Percentiles rank a stretch among this genome's conserved stretches.
Conservation (phyloP, 176 grass and related monocot genomes). For the Poa pratensis region DNA sequence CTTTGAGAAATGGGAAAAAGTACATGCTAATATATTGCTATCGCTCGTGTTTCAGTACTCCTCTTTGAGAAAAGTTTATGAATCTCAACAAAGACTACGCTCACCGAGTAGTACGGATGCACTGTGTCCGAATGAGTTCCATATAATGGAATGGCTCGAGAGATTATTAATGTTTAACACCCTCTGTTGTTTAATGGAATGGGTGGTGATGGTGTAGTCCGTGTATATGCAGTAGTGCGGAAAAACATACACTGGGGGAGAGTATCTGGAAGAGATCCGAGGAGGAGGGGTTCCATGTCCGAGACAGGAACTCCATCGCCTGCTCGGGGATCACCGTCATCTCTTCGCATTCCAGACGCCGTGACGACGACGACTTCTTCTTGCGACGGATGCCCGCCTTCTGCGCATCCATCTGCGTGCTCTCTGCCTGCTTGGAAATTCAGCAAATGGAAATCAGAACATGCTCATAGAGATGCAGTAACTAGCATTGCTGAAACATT, state of each 20-base stretch:
- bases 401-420: constrained; percentile 37
- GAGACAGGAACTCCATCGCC: constrained; percentile 87
- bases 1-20: background rate
- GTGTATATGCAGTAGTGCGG: background rate
- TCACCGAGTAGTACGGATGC: background rate
- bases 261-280: constrained; percentile 92
- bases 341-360: constrained; percentile 50
- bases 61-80: background rate
- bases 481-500: background rate
- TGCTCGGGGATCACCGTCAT: constrained; percentile 62
- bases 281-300: constrained; percentile 92
- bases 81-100: background rate
- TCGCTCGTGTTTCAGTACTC: background rate
- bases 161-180: constrained; percentile 14
- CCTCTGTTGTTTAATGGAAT: constrained; percentile 17
- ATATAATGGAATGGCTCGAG: background rate
- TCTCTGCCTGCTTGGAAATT: constrained; percentile 64
- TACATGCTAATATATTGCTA: background rate
- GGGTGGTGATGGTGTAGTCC: constrained; percentile 37
- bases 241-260: constrained; percentile 72
- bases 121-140: background rate
- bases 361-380: constrained; percentile 38
- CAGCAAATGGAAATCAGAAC: constrained; percentile 4
- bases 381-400: constrained; percentile 42
- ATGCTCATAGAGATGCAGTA: background rate